These are phyloP conservation scores for Zygotorulaspora mrakii DNA, from an alignment of 1,139 yeast genomes.

Conservation along the genomic window DNA sequence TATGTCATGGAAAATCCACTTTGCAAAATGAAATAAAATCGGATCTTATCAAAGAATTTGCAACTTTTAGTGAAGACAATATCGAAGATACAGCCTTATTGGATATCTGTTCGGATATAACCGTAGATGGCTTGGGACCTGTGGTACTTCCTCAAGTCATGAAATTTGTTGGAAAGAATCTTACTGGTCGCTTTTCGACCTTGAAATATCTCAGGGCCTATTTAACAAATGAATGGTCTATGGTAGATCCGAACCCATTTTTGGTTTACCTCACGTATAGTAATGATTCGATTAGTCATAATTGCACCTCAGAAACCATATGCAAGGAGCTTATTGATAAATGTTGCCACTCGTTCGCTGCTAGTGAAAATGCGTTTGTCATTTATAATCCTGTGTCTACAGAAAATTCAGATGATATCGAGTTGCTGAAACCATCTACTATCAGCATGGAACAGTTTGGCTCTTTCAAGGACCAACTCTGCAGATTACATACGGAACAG, in stretches of 20 bases:
- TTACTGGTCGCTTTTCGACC: slow-evolving; percentile 93
- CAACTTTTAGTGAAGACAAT: slow-evolving; percentile 88
- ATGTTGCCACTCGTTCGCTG: slow-evolving; percentile 13
- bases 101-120: slow-evolving; percentile 85
- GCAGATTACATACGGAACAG: slow-evolving; percentile 7
- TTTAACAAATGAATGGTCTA: slow-evolving; percentile 76
- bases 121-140: slow-evolving; percentile 72
- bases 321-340: slow-evolving; percentile 11
- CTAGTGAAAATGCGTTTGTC: slow-evolving; percentile 7
- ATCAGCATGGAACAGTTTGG: slow-evolving; percentile 11
- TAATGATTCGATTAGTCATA: slow-evolving; percentile 60
- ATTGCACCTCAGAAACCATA: slow-evolving; percentile 67
- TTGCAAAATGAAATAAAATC: slow-evolving; percentile 93
- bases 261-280: slow-evolving; percentile 65
- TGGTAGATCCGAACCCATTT: slow-evolving; percentile 73
- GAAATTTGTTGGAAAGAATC: slow-evolving; percentile 82
- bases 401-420: not conserved
- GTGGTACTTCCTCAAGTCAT: slow-evolving; percentile 79
- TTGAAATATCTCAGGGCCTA: slow-evolving; percentile 77
- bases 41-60: slow-evolving; percentile 91
- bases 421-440: slow-evolving; percentile 9
- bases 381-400: not conserved
- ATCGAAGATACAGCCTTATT: slow-evolving; percentile 90
- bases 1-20: slow-evolving; percentile 93
- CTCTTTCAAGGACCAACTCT: slow-evolving; percentile 7